Conservation (phyloP, 2,329 filamentous ascomycete species). For the Scolecobasidium constrictum region DNA sequence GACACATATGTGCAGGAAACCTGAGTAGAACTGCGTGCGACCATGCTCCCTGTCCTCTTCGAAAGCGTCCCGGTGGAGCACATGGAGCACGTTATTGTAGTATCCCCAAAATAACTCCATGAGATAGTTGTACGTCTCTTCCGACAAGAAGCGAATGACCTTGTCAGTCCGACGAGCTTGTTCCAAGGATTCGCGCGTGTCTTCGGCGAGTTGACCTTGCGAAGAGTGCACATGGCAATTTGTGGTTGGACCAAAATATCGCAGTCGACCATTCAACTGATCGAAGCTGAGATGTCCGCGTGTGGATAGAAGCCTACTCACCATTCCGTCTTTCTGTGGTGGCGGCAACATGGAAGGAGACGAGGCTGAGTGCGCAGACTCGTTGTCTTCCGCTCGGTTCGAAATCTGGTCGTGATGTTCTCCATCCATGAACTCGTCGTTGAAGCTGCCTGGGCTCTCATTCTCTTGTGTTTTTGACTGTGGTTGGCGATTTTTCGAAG, state of each 20-base stretch:
- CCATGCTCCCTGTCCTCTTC: conserved; percentile 36
- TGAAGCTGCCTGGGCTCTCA: conserved; percentile 21
- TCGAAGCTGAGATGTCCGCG: conserved; percentile 42
- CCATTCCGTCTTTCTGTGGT: conserved; percentile 36
- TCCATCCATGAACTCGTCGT: conserved; percentile 20
- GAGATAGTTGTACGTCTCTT: conserved; percentile 41
- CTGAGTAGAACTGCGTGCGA: conserved; percentile 39
- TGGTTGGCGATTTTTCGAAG: conserved; percentile 9
- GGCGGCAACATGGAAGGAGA: conserved; percentile 21
- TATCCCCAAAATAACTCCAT: conserved; percentile 41
- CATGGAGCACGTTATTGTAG: conserved; percentile 40
- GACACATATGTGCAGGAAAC: conserved; percentile 41
- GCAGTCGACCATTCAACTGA: conserved; percentile 37
- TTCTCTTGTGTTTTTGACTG: conserved; percentile 12
- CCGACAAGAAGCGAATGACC: conserved; percentile 35
- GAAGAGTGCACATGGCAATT: conserved; percentile 42
- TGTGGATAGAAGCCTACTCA: conserved; percentile 38
- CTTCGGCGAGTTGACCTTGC: conserved; percentile 23
- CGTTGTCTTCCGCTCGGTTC: conserved; percentile 16
- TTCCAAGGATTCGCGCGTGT: conserved; percentile 31
- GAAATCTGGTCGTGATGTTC: conserved; percentile 15
- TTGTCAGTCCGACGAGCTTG: conserved; percentile 37
- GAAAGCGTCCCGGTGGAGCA: conserved; percentile 40
- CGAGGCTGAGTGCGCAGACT: conserved; percentile 14
- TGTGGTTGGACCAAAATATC: conserved; percentile 44